Percentiles rank a stretch among this genome's conserved stretches.
These are phyloP conservation scores for Leucosporidium creatinivorum DNA, from an alignment of 768 basidiomycete species.

Conservation along the genomic window DNA sequence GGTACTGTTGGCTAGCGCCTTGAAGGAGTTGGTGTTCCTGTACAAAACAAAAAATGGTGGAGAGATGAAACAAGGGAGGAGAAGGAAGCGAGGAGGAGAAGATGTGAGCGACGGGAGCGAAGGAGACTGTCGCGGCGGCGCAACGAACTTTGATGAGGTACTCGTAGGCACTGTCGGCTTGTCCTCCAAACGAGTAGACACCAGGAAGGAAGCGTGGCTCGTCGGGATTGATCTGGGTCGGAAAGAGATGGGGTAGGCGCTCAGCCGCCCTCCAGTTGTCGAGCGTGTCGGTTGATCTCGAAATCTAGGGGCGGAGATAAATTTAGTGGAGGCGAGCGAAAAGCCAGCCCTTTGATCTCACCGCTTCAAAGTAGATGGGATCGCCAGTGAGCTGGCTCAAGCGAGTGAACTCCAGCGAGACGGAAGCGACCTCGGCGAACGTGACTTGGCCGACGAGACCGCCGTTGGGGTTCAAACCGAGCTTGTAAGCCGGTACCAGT, in stretches of 20 bases:
- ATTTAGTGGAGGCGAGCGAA: background rate
- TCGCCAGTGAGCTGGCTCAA: slow-evolving; percentile 43
- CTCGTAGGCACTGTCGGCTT: slow-evolving; percentile 36
- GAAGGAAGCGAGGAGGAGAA: too few relatives aligned
- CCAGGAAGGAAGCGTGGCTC: slow-evolving; percentile 31
- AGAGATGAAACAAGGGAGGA: too few relatives aligned
- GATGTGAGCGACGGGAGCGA: too few relatives aligned
- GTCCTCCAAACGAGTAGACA: slow-evolving; percentile 41
- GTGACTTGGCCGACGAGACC: background rate
- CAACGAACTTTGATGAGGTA: slow-evolving; percentile 43
- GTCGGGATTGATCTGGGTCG: background rate
- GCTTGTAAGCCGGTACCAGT: slow-evolving; percentile 40
- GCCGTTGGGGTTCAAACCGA: slow-evolving; percentile 39
- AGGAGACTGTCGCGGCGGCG: too few relatives aligned
- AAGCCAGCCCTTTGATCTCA: background rate
- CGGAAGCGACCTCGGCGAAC: slow-evolving; percentile 43
- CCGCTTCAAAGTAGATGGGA: slow-evolving; percentile 42
- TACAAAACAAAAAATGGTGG: too few relatives aligned
- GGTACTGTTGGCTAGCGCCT: slow-evolving; percentile 35
- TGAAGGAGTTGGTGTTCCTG: background rate
- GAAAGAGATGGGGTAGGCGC: background rate
- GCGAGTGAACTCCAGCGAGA: slow-evolving; percentile 44
- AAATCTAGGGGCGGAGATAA: slow-evolving; percentile 30
- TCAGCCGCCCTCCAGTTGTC: slow-evolving; percentile 20
- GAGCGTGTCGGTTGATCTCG: slow-evolving; percentile 42